These are phyloP conservation scores for Pythium diclinum DNA, from an alignment of 352 stramenopile genomes.

Conservation along the genomic window DNA sequence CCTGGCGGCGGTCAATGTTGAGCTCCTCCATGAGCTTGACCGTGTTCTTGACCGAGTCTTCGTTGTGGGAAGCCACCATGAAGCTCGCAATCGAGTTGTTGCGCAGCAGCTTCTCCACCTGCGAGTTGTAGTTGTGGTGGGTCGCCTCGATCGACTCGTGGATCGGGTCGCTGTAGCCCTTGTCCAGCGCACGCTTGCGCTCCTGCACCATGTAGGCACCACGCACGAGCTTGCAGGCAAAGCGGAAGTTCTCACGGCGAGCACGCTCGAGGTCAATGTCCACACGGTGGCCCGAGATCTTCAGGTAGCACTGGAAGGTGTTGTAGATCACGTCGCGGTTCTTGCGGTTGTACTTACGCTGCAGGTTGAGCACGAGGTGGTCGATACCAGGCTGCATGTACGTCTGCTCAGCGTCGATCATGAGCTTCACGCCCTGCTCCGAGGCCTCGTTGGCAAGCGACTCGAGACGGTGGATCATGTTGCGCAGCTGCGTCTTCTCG, in stretches of 20 bases:
- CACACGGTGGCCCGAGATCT: constrained; percentile 87
- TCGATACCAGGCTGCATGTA: constrained; percentile 98
- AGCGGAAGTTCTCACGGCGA: constrained; percentile 89
- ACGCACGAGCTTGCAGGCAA: constrained; percentile 97
- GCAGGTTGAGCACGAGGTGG: constrained; percentile 84
- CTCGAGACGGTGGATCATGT: constrained; percentile 87
- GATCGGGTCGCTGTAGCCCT: constrained; percentile 89
- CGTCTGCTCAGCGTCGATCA: constrained; percentile 98
- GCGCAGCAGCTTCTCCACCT: constrained; percentile 88
- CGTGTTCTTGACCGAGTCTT: constrained; percentile 92
- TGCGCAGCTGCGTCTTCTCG: constrained; percentile 90
- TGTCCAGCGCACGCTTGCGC: constrained; percentile 84
- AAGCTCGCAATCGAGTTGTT: constrained; percentile 89
- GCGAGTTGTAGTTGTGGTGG: constrained; percentile 92
- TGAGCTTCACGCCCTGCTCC: constrained; percentile 86
- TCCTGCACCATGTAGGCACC: constrained; percentile 98
- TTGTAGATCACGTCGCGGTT: constrained; percentile 93
- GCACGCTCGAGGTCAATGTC: constrained; percentile 91
- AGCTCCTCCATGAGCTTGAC: constrained; percentile 90
- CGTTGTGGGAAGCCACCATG: constrained; percentile 98
- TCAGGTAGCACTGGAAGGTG: constrained; percentile 99
- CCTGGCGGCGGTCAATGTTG: constrained; percentile 67
- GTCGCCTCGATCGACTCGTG: constrained; percentile 93
- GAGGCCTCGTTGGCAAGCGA: constrained; percentile 67
- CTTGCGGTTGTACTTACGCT: constrained; percentile 90